Evolutionary conservation across 495 filamentous ascomycete species (phyloP), one percentile per base, ranked within the genome.

Genomic region (Aspergillus saccharolyticus): DNA sequence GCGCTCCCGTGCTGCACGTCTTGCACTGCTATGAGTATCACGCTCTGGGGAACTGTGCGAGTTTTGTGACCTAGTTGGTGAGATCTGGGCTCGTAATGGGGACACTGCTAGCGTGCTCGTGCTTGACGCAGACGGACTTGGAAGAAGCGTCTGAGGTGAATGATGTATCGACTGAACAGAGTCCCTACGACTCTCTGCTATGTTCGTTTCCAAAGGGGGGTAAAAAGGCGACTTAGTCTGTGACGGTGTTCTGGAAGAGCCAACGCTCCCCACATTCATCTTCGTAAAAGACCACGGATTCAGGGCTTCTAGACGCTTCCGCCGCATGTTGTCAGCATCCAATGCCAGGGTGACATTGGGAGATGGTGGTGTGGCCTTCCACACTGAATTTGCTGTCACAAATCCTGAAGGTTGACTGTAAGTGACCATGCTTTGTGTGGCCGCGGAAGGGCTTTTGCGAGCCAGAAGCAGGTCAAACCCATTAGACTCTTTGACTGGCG

Each of bases 231-330:
- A 39, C 33, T 39, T 15, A 15, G 33, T 39, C 14, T 39, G 33
- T 15, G 33, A 12, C 33, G 30, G 44, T 21, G 33, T 55, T 15
- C 42, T 52, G 33, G 33, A 5, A 15, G 33, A 15, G 5, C 33
- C 33, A 30, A 30, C 25, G 12, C 33, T 39, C 4, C 6, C 2
- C 10, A 39, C 62, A 54, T 70, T 69, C 9, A 66, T 53, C 45
- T 51, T 67, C 0, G 71, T 65, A 5, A 71, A 61, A 15, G 70
- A 68, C 70, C 70, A 74, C 2, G 73, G 70, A 28, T 72, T 72
- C 56, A 33, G 55, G 33, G 2, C 52, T 33, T 39, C 52, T n/a
- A 25, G 1, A 39, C 52, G 42, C 43, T 18, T 42, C 33, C 33
- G 33, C 12, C 33, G 7, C 14, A 39, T 2, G 33, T 15, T 39